Base-by-base conservation (phyloP, 2,329 filamentous ascomycete species). In the Pseudocercospora eumusae region DNA sequence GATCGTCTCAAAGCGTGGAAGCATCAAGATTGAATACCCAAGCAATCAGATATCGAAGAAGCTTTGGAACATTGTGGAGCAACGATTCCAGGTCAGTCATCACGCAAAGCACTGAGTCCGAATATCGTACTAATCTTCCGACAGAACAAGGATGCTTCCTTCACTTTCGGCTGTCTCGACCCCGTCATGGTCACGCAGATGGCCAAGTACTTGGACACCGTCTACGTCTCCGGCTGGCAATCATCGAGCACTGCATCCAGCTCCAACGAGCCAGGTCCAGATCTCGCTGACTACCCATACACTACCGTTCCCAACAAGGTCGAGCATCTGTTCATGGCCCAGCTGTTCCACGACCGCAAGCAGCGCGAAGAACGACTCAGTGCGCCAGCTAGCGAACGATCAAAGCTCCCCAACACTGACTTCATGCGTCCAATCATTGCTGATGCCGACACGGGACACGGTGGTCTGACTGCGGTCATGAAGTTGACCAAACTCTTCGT, bases 291-390 rank as follows among this genome's bases (percentile, higher is more conserved):
- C 78, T 99, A 99, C 80, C 93, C 95, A 9, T 81, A 81, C 72
- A 96, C 95, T 69, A 99, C 95, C 47, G 95, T 99, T 21, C 95
- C 95, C 57, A 96, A 98, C 84, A 99, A 99, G 80, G 95, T 99
- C 68, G 87, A 91, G 75, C 95, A 99, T 76, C 86, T 99, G 57
- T 99, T 96, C 86, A 93, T 96, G 87, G 93, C 95, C 13, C 95
- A 99, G 80, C 88, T 98, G 61, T 99, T 99, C 89, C 95, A 99
- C 81, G 95, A 99, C 84, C 91, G 95, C 74, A 99, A 99, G 81
- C 95, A 99, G 81, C 89, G 95, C 68, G 92, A 98, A 78, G 95
- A 98, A 79, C 92, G 95, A 63, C 81, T 98, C 57, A 89, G 86
- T 67, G 88, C 84, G 7, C 86, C 92, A 27, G 89, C 89, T 75